Percentiles rank a stretch among this genome's conserved stretches.
Evolutionary conservation across 768 basidiomycete genomes (phyloP).

Genomic region (Nidula microcarpa): DNA sequence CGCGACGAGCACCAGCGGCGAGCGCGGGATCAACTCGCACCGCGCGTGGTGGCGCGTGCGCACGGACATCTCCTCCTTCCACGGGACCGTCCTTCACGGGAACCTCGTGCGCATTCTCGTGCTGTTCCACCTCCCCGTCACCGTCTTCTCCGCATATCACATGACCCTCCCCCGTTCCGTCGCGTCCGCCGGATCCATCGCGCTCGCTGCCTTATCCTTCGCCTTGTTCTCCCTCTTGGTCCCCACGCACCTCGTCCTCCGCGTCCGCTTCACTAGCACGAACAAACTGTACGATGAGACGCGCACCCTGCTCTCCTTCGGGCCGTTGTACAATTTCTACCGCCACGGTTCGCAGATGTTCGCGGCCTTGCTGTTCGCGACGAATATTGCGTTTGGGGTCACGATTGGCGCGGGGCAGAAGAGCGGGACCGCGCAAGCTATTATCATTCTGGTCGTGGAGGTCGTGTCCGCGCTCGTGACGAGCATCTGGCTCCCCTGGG

Average conservation of each 20-base stretch:
- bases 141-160: constrained; percentile 87
- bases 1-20: constrained; percentile 14
- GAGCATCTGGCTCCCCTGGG: constrained; percentile 96
- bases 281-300: constrained; percentile 95
- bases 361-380: constrained; percentile 73
- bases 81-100: constrained; percentile 78
- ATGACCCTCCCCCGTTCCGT: constrained; percentile 56
- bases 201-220: constrained; percentile 82
- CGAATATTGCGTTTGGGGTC: constrained; percentile 79
- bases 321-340: constrained; percentile 94
- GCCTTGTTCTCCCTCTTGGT: constrained; percentile 73
- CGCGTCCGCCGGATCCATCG: constrained; percentile 58
- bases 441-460: constrained; percentile 87
- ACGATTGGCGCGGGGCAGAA: constrained; percentile 88
- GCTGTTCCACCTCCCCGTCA: constrained; percentile 92
- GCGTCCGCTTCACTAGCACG: constrained; percentile 77
- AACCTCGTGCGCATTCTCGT: constrained; percentile 90
- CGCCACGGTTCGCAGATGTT: constrained; percentile 89
- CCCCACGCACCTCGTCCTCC: constrained; percentile 70
- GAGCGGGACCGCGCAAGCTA: constrained; percentile 88
- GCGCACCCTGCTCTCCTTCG: constrained; percentile 82
- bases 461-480: constrained; percentile 84
- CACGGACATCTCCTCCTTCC: constrained; percentile 71
- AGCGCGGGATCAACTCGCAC: constrained; percentile 31
- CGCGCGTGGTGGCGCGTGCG: constrained; percentile 54